phyloP scores from a whole-genome alignment of 495 filamentous ascomycete genomes.

The Hyaloscypha variabilis region DNA sequence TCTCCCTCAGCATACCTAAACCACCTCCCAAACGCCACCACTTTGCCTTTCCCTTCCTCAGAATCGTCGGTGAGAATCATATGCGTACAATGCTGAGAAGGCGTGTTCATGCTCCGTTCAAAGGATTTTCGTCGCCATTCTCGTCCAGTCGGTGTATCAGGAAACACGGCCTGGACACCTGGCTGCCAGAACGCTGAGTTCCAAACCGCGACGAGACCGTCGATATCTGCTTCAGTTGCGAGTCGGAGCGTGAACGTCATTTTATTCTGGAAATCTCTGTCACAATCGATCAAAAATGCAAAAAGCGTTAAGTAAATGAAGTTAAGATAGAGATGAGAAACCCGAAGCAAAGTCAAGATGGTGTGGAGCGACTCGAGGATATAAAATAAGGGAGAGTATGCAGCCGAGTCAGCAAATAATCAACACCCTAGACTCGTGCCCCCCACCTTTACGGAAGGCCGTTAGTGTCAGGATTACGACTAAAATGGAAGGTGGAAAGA shows the following conservation, averaged over 20 bases:
- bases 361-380: background rate
- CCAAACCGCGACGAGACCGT: background rate
- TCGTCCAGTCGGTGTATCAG: background rate
- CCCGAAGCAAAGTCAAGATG: background rate
- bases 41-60: background rate
- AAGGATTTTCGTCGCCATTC: background rate
- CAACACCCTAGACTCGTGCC: too few relatives aligned
- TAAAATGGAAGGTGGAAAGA: too few relatives aligned
- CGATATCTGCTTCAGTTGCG: slow-evolving; percentile 8
- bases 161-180: background rate
- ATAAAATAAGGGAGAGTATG: background rate
- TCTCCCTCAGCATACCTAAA: slow-evolving; percentile 5
- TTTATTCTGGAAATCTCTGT: background rate
- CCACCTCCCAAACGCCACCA: slow-evolving; percentile 1
- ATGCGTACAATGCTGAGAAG: background rate
- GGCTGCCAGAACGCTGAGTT: background rate
- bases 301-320: background rate
- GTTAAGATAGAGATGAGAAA: too few relatives aligned
- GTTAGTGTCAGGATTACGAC: too few relatives aligned
- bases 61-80: background rate
- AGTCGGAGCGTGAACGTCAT: slow-evolving; percentile 3
- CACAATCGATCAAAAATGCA: background rate
- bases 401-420: too few relatives aligned
- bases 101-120: background rate
- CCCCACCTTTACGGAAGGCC: too few relatives aligned